A percentile compares a stretch with the other conserved stretches of the same genome.
Conservation (phyloP, 2,329 filamentous ascomycete species). For the Fusarium udum region DNA sequence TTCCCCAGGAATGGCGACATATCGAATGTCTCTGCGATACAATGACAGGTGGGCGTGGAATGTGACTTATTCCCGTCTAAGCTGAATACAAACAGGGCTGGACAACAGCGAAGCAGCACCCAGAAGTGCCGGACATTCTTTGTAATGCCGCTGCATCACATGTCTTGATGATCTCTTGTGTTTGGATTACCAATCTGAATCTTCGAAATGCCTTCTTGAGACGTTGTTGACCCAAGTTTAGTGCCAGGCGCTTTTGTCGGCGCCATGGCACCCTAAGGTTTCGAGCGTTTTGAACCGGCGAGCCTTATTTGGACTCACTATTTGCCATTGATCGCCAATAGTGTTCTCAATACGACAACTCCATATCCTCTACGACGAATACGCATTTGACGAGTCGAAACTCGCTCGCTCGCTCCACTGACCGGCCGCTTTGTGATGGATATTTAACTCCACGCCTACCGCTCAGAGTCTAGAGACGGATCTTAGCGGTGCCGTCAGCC, state of each 20-base stretch:
- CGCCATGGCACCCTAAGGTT: constrained; percentile 20
- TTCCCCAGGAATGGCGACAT: not conserved
- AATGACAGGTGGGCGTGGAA: not conserved
- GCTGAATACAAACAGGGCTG: not conserved
- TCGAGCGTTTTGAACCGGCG: not conserved
- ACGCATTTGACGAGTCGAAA: constrained; percentile 12
- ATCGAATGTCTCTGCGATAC: not conserved
- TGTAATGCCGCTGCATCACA: constrained; percentile 2
- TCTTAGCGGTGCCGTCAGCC: constrained; percentile 23
- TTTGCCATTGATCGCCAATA: not conserved
- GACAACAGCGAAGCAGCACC: not conserved
- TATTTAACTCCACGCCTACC: not conserved
- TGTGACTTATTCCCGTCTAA: not conserved
- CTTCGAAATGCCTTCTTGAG: not conserved
- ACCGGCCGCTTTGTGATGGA: not conserved
- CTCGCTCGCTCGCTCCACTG: not conserved
- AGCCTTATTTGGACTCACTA: constrained; percentile 3
- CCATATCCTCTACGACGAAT: not conserved
- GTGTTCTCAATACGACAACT: not conserved
- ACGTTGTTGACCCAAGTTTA: not conserved
- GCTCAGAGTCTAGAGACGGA: not conserved
- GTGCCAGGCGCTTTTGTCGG: not conserved
- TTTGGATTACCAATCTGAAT: not conserved
- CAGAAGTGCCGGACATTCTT: constrained; percentile 1
- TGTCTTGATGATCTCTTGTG: not conserved